Conservation (phyloP, 306 rosid genomes). For the Aeschynomene evenia region DNA sequence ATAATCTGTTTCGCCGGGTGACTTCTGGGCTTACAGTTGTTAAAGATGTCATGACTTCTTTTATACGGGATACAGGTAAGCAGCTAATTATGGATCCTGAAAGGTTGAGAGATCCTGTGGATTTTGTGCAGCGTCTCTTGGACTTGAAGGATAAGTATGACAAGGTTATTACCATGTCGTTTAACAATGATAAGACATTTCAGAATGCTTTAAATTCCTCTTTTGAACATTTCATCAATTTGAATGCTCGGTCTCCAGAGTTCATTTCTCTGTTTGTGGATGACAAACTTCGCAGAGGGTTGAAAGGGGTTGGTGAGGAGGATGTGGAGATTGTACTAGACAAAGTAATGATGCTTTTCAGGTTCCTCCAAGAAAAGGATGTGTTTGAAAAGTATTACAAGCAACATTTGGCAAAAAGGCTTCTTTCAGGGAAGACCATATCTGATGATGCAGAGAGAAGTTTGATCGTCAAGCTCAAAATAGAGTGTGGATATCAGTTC, state of each 20-base stretch:
- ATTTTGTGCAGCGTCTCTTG: slow-evolving; percentile 53
- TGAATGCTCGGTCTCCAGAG: slow-evolving; percentile 59
- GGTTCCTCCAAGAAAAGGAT: slow-evolving; percentile 60
- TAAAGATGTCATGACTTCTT: slow-evolving; percentile 50
- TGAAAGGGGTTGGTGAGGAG: slow-evolving; percentile 59
- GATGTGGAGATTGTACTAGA: slow-evolving; percentile 57
- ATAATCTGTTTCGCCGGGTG: slow-evolving; percentile 49
- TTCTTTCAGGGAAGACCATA: slow-evolving; percentile 50
- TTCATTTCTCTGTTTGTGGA: slow-evolving; percentile 60
- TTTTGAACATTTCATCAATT: slow-evolving; percentile 58
- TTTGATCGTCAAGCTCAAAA: slow-evolving; percentile 58
- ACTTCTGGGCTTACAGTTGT: slow-evolving; percentile 47
- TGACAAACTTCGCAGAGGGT: slow-evolving; percentile 56
- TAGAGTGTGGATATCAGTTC: slow-evolving; percentile 60
- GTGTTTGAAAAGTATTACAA: slow-evolving; percentile 62
- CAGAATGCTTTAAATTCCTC: slow-evolving; percentile 61
- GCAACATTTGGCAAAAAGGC: slow-evolving; percentile 59
- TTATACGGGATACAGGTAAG: slow-evolving; percentile 49
- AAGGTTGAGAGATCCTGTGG: slow-evolving; percentile 56
- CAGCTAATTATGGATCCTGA: slow-evolving; percentile 53
- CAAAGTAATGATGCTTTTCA: slow-evolving; percentile 66
- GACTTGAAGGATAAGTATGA: slow-evolving; percentile 59
- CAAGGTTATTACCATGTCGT: slow-evolving; percentile 41
- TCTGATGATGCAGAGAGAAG: slow-evolving; percentile 62
- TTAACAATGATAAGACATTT: slow-evolving; percentile 50